These are phyloP conservation scores for Lentinus tigrinus DNA, from an alignment of 768 basidiomycete species.

Conservation along the genomic window DNA sequence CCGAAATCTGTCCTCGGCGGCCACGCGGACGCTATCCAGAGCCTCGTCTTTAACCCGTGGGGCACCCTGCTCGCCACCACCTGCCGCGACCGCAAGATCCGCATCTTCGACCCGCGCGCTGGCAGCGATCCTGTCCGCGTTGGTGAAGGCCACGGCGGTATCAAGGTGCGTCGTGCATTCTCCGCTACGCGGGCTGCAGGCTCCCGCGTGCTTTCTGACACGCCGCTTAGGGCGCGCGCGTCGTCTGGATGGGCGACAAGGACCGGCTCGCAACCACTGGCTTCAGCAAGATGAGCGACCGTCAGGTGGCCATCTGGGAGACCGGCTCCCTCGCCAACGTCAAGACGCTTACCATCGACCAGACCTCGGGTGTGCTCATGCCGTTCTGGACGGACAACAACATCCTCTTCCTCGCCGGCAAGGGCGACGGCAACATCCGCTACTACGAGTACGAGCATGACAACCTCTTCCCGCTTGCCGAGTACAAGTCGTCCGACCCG, in stretches of 20 bases:
- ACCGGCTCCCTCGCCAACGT: conserved; percentile 69
- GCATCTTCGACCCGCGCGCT: conserved; percentile 87
- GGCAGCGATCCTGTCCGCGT: conserved; percentile 80
- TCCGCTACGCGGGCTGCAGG: no score
- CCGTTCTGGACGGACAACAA: conserved; percentile 97
- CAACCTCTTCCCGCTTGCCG: conserved; percentile 69
- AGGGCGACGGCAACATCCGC: conserved; percentile 97
- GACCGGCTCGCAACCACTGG: conserved; percentile 93
- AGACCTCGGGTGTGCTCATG: conserved; percentile 92
- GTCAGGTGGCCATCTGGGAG: conserved; percentile 91
- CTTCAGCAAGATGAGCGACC: conserved; percentile 95
- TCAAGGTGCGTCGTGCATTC: conserved; percentile 49
- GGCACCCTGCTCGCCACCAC: conserved; percentile 87
- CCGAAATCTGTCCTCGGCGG: conserved; percentile 62
- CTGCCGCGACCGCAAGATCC: conserved; percentile 87
- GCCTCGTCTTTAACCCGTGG: conserved; percentile 75
- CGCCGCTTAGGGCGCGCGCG: conserved; percentile 58
- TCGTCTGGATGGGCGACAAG: conserved; percentile 86
- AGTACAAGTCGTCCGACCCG: conserved; percentile 87
- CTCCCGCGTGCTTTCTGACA: no score
- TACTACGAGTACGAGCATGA: conserved; percentile 96
- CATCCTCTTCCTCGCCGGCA: conserved; percentile 86
- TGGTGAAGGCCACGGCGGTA: conserved; percentile 86
- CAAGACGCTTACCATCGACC: conserved; percentile 81
- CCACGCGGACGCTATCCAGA: conserved; percentile 88